These are phyloP conservation scores for Ailanthus altissimus DNA, from an alignment of 345 rosid species.

Conservation along the genomic window DNA sequence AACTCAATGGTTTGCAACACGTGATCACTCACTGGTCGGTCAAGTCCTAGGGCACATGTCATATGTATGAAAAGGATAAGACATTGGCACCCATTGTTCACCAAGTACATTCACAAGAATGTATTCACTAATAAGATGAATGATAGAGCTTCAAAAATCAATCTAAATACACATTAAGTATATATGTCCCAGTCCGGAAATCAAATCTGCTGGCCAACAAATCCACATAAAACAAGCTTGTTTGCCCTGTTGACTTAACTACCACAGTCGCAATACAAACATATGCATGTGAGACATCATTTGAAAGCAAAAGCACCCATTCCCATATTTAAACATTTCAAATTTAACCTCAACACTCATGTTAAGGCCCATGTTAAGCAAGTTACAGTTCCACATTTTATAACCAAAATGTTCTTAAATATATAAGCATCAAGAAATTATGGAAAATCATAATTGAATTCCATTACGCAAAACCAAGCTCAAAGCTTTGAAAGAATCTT, in stretches of 20 bases:
- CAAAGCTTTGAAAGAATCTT: neutral
- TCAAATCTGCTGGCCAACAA: neutral
- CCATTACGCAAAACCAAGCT: neutral
- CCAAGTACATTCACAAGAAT: constrained; percentile 12
- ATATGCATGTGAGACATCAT: constrained; percentile 5
- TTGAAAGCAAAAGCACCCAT: constrained; percentile 2
- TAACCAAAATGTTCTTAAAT: neutral
- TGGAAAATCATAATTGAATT: neutral
- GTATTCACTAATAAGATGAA: neutral
- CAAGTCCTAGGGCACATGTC: constrained; percentile 12
- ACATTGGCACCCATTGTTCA: constrained; percentile 15
- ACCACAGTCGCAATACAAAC: neutral
- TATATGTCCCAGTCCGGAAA: neutral
- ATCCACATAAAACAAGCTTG: neutral
- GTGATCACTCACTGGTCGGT: constrained; percentile 9
- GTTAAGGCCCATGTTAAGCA: neutral
- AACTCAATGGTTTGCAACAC: constrained; percentile 13
- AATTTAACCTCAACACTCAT: neutral
- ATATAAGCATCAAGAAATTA: neutral
- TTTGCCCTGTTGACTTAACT: neutral
- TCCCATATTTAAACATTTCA: neutral
- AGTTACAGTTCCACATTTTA: neutral
- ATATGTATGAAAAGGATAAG: constrained; percentile 7
- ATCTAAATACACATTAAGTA: neutral
- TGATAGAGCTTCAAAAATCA: neutral